Evolutionary conservation across 2,329 filamentous ascomycete genomes (phyloP).

Genomic region (Xylogone sp.): DNA sequence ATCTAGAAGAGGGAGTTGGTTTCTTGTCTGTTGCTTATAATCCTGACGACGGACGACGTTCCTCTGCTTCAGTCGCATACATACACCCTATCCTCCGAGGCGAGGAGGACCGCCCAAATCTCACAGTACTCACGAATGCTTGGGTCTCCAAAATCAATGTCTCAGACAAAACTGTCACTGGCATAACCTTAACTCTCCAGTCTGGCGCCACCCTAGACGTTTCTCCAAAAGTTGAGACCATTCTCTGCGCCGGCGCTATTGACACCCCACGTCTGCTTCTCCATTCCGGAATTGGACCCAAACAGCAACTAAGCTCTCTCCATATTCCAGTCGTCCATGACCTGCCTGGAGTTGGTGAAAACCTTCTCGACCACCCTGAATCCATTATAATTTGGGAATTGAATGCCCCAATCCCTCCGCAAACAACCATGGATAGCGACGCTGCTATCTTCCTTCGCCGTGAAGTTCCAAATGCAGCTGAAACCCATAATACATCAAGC

Average conservation of each 20-base stretch:
- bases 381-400: slow-evolving; percentile 48
- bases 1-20: slow-evolving; percentile 72
- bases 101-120: slow-evolving; percentile 76
- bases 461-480: slow-evolving; percentile 61
- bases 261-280: slow-evolving; percentile 34
- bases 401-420: slow-evolving; percentile 33
- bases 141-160: slow-evolving; percentile 84
- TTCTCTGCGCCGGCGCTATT: slow-evolving; percentile 35
- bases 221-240: slow-evolving; percentile 67
- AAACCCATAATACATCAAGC: slow-evolving; percentile 30
- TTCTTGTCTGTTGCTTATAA: slow-evolving; percentile 93
- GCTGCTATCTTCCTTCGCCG: slow-evolving; percentile 68
- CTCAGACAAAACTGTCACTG: slow-evolving; percentile 64
- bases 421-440: slow-evolving; percentile 48
- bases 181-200: slow-evolving; percentile 62
- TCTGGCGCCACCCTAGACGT: slow-evolving; percentile 52
- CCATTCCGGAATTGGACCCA: slow-evolving; percentile 33
- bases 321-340: slow-evolving; percentile 27
- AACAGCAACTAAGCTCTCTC: slow-evolving; percentile 25
- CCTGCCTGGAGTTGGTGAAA: slow-evolving; percentile 31
- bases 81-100: slow-evolving; percentile 87
- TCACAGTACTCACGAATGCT: slow-evolving; percentile 82
- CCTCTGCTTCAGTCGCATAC: slow-evolving; percentile 85
- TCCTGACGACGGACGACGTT: slow-evolving; percentile 79
- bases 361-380: slow-evolving; percentile 31